Evolutionary conservation across 2,329 filamentous ascomycete species (phyloP), one percentile per base, ranked within the genome.

Genomic region (Fusarium sp.): DNA sequence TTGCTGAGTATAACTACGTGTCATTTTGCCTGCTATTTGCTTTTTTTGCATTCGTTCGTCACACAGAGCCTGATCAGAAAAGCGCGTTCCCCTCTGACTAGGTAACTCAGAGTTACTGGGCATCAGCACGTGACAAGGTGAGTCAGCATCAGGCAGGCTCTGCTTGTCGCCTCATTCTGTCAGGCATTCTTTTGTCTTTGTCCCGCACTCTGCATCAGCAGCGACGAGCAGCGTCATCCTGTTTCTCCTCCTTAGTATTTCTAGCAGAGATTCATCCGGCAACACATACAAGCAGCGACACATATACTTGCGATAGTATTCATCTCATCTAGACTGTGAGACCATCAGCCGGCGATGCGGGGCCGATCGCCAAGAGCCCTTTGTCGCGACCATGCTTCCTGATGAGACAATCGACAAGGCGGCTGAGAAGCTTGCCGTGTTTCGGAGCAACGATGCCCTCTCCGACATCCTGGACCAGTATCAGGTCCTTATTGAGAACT

Each of bases 401-500:
- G 73, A 76, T 68, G 69, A 60, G 17, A 64, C 62, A 46, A 74
- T 77, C 51, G 71, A 73, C 44, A 67, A 49, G 61, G 75, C 75
- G 62, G 74, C 75, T 68, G 64, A 66, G 9, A 67, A 79, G 75
- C 78, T 83, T 62, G 78, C 79, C 36, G 75, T 75, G 35, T 83
- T 80, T 57, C 81, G 79, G 7, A 71, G 62, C 8, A 70, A 75
- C 7, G 77, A 76, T 49, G 64, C 71, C 7, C 73, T 83, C 4
- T 58, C 75, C 10, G 74, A 78, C 2, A 79, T 82, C n/a, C 71
- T 83, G 3, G 77, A 81, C 20, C 72, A 75, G 3, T 84, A 85
- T 22, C 12, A 36, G 2, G 35, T 66, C 36, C 81, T 91, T 8
- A 80, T 91, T n/a, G 83, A 85, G 8, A 84, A 86, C 66, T 90